Conservation (phyloP, 2,329 filamentous ascomycete species). For the Pochonia chlamydosporia region DNA sequence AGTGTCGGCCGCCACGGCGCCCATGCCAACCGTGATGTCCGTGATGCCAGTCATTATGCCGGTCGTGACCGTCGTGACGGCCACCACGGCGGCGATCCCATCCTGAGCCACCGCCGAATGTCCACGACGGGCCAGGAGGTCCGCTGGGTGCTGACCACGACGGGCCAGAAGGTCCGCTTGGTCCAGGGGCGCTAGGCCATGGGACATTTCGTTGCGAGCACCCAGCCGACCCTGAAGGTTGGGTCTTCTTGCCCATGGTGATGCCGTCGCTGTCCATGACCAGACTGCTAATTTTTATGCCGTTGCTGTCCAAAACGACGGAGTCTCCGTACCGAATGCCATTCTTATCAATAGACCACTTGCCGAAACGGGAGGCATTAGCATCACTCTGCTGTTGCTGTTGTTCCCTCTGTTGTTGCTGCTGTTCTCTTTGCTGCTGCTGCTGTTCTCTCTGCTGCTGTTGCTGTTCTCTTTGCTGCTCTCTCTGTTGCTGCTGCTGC, state of each 20-base stretch:
- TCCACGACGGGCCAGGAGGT: not conserved
- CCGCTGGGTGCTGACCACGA: too few species aligned
- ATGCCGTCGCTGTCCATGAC: slow-evolving; percentile 36
- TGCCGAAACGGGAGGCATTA: slow-evolving; percentile 14
- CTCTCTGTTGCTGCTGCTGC: slow-evolving; percentile 6
- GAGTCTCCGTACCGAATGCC: slow-evolving; percentile 35
- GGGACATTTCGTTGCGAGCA: not conserved
- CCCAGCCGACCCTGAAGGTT: not conserved
- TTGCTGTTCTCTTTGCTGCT: too few species aligned
- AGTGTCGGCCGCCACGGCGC: not conserved
- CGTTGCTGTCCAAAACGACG: slow-evolving; percentile 38
- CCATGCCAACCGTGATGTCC: not conserved
- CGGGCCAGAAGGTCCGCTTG: not conserved
- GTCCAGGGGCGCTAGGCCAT: not conserved
- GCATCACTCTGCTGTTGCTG: slow-evolving; percentile 7
- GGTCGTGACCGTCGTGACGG: slow-evolving; percentile 12
- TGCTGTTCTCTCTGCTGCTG: slow-evolving; percentile 6
- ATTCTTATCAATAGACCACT: slow-evolving; percentile 37
- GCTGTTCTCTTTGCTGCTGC: slow-evolving; percentile 4
- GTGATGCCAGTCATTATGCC: not conserved
- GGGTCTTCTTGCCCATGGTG: slow-evolving; percentile 11
- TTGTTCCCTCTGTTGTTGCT: slow-evolving; percentile 4
- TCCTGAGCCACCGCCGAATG: not conserved
- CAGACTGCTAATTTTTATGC: slow-evolving; percentile 40
- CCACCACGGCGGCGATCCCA: slow-evolving; percentile 9